Base-by-base conservation (phyloP, 805 yeast genomes). In the Candida bentonensis region DNA sequence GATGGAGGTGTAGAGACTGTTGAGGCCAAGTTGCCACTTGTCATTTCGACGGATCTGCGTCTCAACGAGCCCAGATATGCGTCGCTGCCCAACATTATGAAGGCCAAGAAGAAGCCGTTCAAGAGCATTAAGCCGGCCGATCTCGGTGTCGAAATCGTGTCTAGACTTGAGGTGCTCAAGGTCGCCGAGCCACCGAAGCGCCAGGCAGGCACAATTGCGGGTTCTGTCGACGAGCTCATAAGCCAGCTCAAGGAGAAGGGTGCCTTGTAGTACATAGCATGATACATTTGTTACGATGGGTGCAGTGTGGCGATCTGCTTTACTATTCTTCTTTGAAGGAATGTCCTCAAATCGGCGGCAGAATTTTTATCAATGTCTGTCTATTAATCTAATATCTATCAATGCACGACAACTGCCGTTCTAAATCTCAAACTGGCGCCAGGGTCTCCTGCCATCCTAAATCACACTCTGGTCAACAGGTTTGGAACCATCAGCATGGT, bases 101-200 rank as follows among this genome's bases (percentile, higher is more conserved):
- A 92, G 70, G 97, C 97, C 45, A 92, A 92, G 71, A 88, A 88
- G 76, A 88, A 86, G 71, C 95, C 95, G 3, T 70, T 88, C 60
- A 85, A 78, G 53, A 70, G 76, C 57, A 61, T 75, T 63, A 73
- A 67, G 62, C 63, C 79, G 20, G 67, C 58, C n/a, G 94, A 83
- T 53, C 73, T 84, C 48, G 82, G 79, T n/a, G 71, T 82, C 26
- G 82, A 79, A 39, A 58, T 77, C 9, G 61, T 73, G 25, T 72
- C 74, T 28, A 75, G 89, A 55, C 64, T 88, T 48, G 78, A 83
- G 58, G 69, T 78, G 2, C 57, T 84, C 47, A 74, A 78, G 58
- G 80, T 92, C 15, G 78, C 78, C 53, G 96, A 92, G 60, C 98
- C 98, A 22, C 78, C 88, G 20, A 69, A 71, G 40, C 81, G 96